These are phyloP conservation scores for Pseudogymnoascus sp. DNA, from an alignment of 2,329 filamentous ascomycete genomes.

Conservation along the genomic window DNA sequence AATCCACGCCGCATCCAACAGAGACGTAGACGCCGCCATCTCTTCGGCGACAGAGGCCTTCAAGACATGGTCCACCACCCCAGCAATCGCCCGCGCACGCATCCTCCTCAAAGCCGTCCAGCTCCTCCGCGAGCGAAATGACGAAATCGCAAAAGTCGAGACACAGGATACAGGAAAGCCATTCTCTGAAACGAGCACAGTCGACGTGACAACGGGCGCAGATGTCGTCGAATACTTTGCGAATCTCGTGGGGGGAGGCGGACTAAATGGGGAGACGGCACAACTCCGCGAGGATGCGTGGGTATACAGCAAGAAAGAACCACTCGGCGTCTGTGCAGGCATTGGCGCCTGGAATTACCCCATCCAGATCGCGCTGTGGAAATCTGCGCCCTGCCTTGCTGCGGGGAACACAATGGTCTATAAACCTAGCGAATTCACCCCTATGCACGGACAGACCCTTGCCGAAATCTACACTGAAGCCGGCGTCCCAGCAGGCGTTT, in stretches of 20 bases:
- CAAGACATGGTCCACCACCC: conserved; percentile 66
- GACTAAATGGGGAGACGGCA: conserved; percentile 73
- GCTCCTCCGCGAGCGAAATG: conserved; percentile 68
- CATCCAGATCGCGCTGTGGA: conserved; percentile 85
- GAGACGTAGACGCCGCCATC: conserved; percentile 66
- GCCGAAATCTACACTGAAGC: conserved; percentile 73
- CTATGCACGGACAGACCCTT: conserved; percentile 69
- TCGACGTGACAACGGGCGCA: conserved; percentile 75
- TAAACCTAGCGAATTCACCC: conserved; percentile 82
- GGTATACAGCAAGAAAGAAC: conserved; percentile 75
- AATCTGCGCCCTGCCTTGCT: conserved; percentile 76
- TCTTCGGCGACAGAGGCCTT: conserved; percentile 66
- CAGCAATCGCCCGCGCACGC: conserved; percentile 65
- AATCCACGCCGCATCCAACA: conserved; percentile 60
- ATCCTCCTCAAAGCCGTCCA: conserved; percentile 71
- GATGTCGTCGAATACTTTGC: conserved; percentile 86
- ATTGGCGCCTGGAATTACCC: conserved; percentile 93
- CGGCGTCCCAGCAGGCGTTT: conserved; percentile 72
- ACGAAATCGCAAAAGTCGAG: conserved; percentile 70
- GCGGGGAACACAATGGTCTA: conserved; percentile 88
- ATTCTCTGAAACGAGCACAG: conserved; percentile 73
- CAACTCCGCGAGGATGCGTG: conserved; percentile 68
- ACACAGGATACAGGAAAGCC: conserved; percentile 83
- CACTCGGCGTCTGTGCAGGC: conserved; percentile 75
- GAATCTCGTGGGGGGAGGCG: conserved; percentile 67